Conservation (phyloP, 2,329 filamentous ascomycete genomes). For the Nigrospora sphaerica region DNA sequence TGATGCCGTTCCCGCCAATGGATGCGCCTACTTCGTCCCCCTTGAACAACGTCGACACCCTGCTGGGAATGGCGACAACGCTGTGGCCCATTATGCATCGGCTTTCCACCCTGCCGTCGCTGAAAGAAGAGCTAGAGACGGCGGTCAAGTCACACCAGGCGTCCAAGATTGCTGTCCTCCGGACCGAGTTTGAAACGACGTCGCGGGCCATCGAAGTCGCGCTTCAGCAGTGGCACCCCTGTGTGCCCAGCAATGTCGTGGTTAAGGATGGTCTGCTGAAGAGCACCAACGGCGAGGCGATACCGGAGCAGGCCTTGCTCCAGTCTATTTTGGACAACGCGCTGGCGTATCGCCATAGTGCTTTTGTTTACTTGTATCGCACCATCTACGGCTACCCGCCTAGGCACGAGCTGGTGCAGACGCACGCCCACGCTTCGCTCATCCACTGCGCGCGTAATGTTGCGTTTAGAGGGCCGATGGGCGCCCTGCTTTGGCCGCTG, state of each 20-base stretch:
- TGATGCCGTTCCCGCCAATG: slow-evolving; percentile 39
- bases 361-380: slow-evolving; percentile 51
- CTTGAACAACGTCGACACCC: slow-evolving; percentile 46
- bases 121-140: slow-evolving; percentile 43
- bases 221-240: slow-evolving; percentile 48
- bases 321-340: slow-evolving; percentile 52
- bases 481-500: slow-evolving; percentile 56
- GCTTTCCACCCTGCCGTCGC: slow-evolving; percentile 45
- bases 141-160: slow-evolving; percentile 33
- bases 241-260: slow-evolving; percentile 32
- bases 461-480: slow-evolving; percentile 50
- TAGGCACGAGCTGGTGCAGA: slow-evolving; percentile 42
- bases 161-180: slow-evolving; percentile 38
- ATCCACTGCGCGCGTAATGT: slow-evolving; percentile 49
- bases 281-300: slow-evolving; percentile 9
- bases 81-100: slow-evolving; percentile 58
- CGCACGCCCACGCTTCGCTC: slow-evolving; percentile 42
- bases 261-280: slow-evolving; percentile 16
- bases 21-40: slow-evolving; percentile 36
- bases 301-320: slow-evolving; percentile 32
- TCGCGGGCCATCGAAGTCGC: slow-evolving; percentile 48
- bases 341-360: slow-evolving; percentile 52
- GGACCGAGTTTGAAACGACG: slow-evolving; percentile 42
- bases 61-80: slow-evolving; percentile 55
- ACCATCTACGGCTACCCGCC: slow-evolving; percentile 42